Percentiles rank a stretch among this genome's conserved stretches.
These are phyloP conservation scores for Mrakia frigida DNA, from an alignment of 768 basidiomycete genomes.

Conservation along the genomic window DNA sequence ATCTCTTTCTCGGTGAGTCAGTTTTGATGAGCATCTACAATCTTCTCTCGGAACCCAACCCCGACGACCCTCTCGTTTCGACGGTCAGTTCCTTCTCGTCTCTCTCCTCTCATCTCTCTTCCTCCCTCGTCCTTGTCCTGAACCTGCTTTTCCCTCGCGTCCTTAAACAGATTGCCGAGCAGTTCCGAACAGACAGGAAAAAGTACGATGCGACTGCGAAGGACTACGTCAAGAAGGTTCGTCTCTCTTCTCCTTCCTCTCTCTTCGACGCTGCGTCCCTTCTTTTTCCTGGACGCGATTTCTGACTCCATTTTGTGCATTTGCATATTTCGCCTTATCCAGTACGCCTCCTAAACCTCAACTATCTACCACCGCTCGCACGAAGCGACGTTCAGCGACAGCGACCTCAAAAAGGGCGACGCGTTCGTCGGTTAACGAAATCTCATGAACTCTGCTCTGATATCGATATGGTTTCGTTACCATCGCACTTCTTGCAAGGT, in stretches of 20 bases:
- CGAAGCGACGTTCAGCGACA: background rate
- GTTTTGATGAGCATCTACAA: constrained; percentile 43
- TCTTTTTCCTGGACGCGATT: background rate
- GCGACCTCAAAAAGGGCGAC: background rate
- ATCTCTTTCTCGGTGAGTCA: constrained; percentile 11
- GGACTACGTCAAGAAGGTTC: constrained; percentile 26
- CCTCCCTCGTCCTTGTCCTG: background rate
- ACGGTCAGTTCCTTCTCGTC: constrained; percentile 39
- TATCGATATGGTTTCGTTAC: too few relatives aligned
- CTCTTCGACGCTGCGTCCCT: background rate
- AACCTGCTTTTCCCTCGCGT: constrained; percentile 19
- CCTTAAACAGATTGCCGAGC: constrained; percentile 36
- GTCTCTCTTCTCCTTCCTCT: background rate
- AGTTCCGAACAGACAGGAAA: constrained; percentile 22
- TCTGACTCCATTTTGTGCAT: background rate
- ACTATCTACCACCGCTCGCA: background rate
- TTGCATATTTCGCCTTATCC: background rate
- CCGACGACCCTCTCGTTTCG: constrained; percentile 45
- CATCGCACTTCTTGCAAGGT: too few relatives aligned
- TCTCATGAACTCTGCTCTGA: constrained; percentile 5
- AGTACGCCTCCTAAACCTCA: constrained; percentile 5
- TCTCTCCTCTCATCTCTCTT: background rate
- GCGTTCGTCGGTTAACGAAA: background rate
- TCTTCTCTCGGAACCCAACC: constrained; percentile 43
- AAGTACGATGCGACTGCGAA: constrained; percentile 28